Evolutionary conservation across 2,329 filamentous ascomycete species (phyloP).

Genomic region (Daldinia sp.): DNA sequence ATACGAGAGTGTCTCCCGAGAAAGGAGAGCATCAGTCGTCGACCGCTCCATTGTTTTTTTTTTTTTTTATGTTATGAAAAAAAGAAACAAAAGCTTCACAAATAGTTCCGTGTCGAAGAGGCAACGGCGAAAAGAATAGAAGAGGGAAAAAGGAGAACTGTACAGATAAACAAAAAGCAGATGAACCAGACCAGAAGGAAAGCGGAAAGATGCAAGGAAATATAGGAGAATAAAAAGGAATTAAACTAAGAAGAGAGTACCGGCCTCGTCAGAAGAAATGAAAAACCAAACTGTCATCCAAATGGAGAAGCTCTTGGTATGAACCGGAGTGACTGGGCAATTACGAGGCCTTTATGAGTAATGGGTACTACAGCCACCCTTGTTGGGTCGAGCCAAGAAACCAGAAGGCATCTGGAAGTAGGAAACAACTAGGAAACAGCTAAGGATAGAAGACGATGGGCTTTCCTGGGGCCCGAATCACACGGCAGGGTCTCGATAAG

Average conservation of each 20-base stretch:
- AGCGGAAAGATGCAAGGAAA: slow-evolving; percentile 31
- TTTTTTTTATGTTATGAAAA: not conserved
- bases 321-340: slow-evolving; percentile 31
- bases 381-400: slow-evolving; percentile 44
- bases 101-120: slow-evolving; percentile 8
- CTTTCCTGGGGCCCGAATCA: slow-evolving; percentile 30
- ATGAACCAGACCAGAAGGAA: slow-evolving; percentile 25
- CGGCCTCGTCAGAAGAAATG: slow-evolving; percentile 42
- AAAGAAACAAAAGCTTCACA: slow-evolving; percentile 3
- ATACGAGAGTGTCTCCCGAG: slow-evolving; percentile 23
- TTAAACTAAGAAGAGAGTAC: slow-evolving; percentile 36
- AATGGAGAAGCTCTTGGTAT: slow-evolving; percentile 32
- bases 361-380: slow-evolving; percentile 35
- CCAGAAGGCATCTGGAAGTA: slow-evolving; percentile 42
- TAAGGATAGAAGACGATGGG: slow-evolving; percentile 25
- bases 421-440: slow-evolving; percentile 34
- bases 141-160: slow-evolving; percentile 26
- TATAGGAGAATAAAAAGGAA: slow-evolving; percentile 35
- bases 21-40: slow-evolving; percentile 17
- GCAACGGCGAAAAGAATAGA: slow-evolving; percentile 7
- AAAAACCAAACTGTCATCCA: slow-evolving; percentile 35
- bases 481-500: slow-evolving; percentile 41
- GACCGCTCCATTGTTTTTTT: slow-evolving; percentile 28
- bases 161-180: slow-evolving; percentile 28
- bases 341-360: slow-evolving; percentile 42